phyloP scores from a whole-genome alignment of 2,329 filamentous ascomycete genomes.

The Colletotrichum euphorbiae region DNA sequence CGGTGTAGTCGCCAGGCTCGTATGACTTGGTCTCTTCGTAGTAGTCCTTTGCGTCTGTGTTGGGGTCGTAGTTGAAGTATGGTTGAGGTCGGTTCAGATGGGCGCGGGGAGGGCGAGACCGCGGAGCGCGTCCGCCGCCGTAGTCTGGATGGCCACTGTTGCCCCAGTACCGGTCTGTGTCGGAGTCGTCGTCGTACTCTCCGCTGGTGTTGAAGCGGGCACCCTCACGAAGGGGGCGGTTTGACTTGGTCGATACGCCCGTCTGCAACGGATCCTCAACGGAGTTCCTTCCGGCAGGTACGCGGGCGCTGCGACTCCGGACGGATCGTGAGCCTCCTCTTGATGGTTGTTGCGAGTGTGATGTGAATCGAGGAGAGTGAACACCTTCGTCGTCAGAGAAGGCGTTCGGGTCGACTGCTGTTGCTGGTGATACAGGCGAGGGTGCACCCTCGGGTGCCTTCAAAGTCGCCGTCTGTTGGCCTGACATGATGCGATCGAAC shows the following conservation, averaged over 20 bases:
- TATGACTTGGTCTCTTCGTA: conserved; percentile 37
- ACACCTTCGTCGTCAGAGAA: conserved; percentile 34
- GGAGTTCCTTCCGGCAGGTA: neutral
- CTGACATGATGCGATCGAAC: conserved; percentile 38
- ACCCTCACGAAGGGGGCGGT: conserved; percentile 26
- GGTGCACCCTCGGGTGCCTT: conserved; percentile 34
- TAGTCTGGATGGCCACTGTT: conserved; percentile 31
- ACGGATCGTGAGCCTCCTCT: conserved; percentile 30
- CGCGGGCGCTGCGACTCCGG: conserved; percentile 2
- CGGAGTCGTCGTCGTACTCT: conserved; percentile 37
- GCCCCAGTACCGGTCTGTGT: conserved; percentile 37
- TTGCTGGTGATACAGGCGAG: conserved; percentile 38
- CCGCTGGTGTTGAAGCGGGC: conserved; percentile 14
- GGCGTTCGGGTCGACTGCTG: conserved; percentile 36
- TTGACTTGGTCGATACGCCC: conserved; percentile 26
- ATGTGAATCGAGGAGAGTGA: neutral
- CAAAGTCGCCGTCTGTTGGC: conserved; percentile 31
- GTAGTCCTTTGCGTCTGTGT: conserved; percentile 28
- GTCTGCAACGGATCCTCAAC: conserved; percentile 22
- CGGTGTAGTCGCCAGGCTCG: conserved; percentile 32
- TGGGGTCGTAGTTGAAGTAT: conserved; percentile 34
- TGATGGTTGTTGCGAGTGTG: conserved; percentile 21
- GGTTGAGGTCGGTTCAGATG: conserved; percentile 37
- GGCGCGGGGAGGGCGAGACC: conserved; percentile 34
- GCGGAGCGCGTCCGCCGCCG: conserved; percentile 32